A percentile compares a stretch with the other conserved stretches of the same genome.
Evolutionary conservation across 805 yeast species (phyloP).

Genomic region (Torulaspora quercuum): DNA sequence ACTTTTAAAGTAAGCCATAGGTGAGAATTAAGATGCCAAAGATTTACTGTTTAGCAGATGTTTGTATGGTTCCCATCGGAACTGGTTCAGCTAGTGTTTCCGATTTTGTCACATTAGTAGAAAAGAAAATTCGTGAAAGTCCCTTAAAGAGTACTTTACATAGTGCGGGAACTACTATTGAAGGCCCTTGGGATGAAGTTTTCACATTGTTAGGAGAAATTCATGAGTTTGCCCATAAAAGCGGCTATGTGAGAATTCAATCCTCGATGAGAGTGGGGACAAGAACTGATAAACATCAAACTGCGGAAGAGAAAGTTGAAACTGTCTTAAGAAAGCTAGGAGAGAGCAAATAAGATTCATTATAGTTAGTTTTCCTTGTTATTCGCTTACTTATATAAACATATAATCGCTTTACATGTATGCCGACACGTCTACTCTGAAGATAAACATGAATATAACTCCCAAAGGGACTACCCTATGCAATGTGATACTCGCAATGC

Average conservation of each 20-base stretch:
- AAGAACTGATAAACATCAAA: slow-evolving; percentile 68
- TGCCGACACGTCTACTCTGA: slow-evolving; percentile 6
- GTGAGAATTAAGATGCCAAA: slow-evolving; percentile 14
- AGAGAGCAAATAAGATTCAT: slow-evolving; percentile 11
- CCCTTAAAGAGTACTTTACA: slow-evolving; percentile 69
- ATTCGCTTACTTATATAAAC: slow-evolving; percentile 1
- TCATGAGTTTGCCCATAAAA: slow-evolving; percentile 66
- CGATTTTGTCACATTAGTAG: slow-evolving; percentile 71
- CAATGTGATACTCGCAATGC: slow-evolving; percentile 13
- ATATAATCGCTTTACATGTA: slow-evolving; percentile 5
- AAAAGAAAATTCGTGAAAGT: slow-evolving; percentile 57
- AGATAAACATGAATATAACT: slow-evolving; percentile 10
- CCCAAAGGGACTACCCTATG: slow-evolving; percentile 4
- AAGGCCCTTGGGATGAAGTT: slow-evolving; percentile 92
- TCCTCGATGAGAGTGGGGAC: slow-evolving; percentile 86
- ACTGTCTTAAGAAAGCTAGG: slow-evolving; percentile 54
- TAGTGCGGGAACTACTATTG: slow-evolving; percentile 88
- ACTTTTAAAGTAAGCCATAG: background rate
- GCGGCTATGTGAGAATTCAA: slow-evolving; percentile 76
- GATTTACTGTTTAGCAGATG: slow-evolving; percentile 75
- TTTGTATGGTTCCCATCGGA: slow-evolving; percentile 85
- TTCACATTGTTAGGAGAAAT: slow-evolving; percentile 72
- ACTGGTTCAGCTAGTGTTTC: slow-evolving; percentile 76
- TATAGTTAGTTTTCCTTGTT: slow-evolving; percentile 1
- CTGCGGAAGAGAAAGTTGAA: slow-evolving; percentile 68